phyloP scores from a whole-genome alignment of 1,284 basidiomycete species.

The Athelia psychrophila region DNA sequence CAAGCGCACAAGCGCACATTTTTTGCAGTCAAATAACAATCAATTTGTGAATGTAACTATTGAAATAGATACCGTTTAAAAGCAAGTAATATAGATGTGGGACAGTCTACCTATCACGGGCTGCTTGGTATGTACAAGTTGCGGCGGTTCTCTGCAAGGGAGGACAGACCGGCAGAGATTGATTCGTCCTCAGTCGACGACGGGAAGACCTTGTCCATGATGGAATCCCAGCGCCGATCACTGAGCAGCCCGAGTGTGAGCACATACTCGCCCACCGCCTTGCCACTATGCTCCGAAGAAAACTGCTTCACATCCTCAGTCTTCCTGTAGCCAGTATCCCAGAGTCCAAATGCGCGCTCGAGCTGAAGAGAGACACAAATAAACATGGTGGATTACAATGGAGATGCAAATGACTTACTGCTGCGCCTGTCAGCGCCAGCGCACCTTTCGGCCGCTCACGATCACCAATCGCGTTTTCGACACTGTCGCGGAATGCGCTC shows the following conservation, averaged over 20 bases:
- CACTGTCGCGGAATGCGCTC: background rate
- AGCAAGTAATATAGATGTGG: too few species aligned
- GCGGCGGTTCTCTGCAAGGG: background rate
- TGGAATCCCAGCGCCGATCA: background rate
- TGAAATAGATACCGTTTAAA: too few species aligned
- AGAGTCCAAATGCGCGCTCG: constrained; percentile 1
- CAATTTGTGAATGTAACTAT: too few species aligned
- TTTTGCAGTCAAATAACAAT: too few species aligned
- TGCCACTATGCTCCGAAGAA: background rate
- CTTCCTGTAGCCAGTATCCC: constrained; percentile 5
- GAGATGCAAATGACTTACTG: background rate
- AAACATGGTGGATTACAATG: background rate
- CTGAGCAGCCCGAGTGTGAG: background rate
- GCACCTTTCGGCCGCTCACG: constrained; percentile 1
- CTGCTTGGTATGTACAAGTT: background rate
- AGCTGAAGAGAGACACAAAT: background rate
- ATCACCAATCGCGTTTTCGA: background rate
- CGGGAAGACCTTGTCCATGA: background rate
- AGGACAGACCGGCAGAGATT: background rate
- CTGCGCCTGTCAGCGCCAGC: background rate
- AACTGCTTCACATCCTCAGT: background rate
- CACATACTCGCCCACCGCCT: background rate
- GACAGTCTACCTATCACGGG: background rate
- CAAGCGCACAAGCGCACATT: too few species aligned
- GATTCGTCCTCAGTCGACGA: background rate